These are phyloP conservation scores for Glycine soja DNA, from an alignment of 306 rosid species.

Conservation along the genomic window DNA sequence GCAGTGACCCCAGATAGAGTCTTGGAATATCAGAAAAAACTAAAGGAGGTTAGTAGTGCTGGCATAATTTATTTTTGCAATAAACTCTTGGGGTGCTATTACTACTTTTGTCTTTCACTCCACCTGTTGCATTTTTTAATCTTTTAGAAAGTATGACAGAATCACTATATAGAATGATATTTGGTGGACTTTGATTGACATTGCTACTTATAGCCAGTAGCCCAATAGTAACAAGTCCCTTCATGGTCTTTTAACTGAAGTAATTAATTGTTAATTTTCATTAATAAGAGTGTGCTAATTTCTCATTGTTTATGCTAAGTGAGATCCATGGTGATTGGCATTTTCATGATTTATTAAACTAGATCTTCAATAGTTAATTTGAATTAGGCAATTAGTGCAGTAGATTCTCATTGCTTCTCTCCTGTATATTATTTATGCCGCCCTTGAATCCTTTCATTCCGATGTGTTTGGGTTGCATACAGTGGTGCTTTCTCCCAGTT, in stretches of 20 bases:
- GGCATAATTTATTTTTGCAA: conserved; percentile 16
- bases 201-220: conserved; percentile 8
- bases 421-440: neutral
- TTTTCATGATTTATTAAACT: conserved; percentile 24
- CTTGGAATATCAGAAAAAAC: conserved; percentile 79
- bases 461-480: conserved; percentile 24
- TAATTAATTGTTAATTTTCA: conserved; percentile 9
- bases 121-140: conserved; percentile 37
- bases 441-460: conserved; percentile 10
- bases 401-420: conserved; percentile 38
- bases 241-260: neutral
- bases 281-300: neutral
- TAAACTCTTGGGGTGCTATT: neutral
- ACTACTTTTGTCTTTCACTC: conserved; percentile 16
- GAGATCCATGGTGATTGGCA: conserved; percentile 17
- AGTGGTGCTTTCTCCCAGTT: conserved; percentile 17
- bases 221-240: neutral
- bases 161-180: neutral
- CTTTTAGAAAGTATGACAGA: conserved; percentile 5
- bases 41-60: conserved; percentile 73
- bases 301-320: neutral
- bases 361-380: neutral
- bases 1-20: conserved; percentile 61
- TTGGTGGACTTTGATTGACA: neutral
- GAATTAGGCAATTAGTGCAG: neutral